phyloP scores from a whole-genome alignment of 306 rosid species.

The Cucumis melo region DNA sequence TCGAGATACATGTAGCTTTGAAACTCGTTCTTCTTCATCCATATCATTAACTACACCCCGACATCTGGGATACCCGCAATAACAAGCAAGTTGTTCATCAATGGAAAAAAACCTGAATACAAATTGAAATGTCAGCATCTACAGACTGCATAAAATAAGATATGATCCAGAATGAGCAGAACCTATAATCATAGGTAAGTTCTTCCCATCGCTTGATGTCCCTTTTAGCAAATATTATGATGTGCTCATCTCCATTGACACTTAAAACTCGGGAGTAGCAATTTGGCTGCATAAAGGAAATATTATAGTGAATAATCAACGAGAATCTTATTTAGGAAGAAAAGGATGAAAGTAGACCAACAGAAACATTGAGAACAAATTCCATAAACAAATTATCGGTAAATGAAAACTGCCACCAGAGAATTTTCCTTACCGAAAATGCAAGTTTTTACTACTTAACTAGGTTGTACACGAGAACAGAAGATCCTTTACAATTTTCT shows the following conservation, averaged over 20 bases:
- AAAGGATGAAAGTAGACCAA: background rate
- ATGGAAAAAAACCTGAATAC: slow-evolving; percentile 73
- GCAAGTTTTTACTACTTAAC: background rate
- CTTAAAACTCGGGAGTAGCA: slow-evolving; percentile 95
- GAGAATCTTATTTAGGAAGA: background rate
- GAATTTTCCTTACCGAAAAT: background rate
- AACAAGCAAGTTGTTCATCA: slow-evolving; percentile 89
- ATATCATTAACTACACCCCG: slow-evolving; percentile 90
- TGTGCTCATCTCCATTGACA: slow-evolving; percentile 83
- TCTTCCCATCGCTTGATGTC: slow-evolving; percentile 97
- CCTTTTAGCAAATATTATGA: slow-evolving; percentile 92
- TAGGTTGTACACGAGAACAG: background rate
- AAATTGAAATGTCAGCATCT: slow-evolving; percentile 25
- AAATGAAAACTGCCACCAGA: background rate
- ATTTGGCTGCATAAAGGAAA: slow-evolving; percentile 68
- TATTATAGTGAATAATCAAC: slow-evolving; percentile 9
- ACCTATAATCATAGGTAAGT: slow-evolving; percentile 97
- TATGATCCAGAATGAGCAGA: slow-evolving; percentile 5
- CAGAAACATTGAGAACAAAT: background rate
- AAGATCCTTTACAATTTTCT: background rate
- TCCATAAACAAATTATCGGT: background rate
- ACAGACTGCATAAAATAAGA: background rate
- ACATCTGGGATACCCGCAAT: slow-evolving; percentile 85
- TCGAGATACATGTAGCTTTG: slow-evolving; percentile 49
- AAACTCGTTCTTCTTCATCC: slow-evolving; percentile 88